These are phyloP conservation scores for Xylariaceae sp. DNA, from an alignment of 2,329 filamentous ascomycete species.

Conservation along the genomic window DNA sequence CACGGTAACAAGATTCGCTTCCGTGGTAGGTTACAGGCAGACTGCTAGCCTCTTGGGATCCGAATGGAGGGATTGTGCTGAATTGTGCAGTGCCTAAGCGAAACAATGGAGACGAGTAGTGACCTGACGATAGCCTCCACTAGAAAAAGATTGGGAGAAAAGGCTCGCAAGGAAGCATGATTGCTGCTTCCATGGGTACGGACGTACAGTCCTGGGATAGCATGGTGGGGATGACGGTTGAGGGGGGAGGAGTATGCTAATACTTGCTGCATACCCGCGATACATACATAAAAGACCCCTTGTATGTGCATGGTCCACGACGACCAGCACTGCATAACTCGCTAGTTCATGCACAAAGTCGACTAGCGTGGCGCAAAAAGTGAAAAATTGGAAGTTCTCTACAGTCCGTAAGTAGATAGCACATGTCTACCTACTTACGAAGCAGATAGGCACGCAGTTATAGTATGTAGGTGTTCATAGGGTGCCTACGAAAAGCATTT, in stretches of 20 bases:
- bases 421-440: no score
- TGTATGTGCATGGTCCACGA: no score
- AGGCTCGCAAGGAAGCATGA: neutral
- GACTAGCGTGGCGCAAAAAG: no score
- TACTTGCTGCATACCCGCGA: no score
- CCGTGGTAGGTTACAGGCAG: neutral
- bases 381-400: no score
- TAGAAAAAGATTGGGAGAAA: neutral
- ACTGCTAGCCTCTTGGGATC: neutral
- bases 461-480: neutral
- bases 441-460: neutral
- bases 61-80: neutral
- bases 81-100: neutral
- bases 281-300: no score
- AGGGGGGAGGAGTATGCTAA: neutral
- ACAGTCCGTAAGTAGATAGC: no score
- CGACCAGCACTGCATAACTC: no score
- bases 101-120: neutral
- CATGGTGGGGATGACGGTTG: neutral
- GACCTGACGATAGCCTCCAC: neutral
- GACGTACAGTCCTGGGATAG: neutral
- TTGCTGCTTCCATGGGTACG: neutral
- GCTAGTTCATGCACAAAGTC: no score
- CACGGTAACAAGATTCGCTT: neutral
- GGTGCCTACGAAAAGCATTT: no score